phyloP scores from a whole-genome alignment of 108 stramenopile species.

The Schizochytrium sp. region DNA sequence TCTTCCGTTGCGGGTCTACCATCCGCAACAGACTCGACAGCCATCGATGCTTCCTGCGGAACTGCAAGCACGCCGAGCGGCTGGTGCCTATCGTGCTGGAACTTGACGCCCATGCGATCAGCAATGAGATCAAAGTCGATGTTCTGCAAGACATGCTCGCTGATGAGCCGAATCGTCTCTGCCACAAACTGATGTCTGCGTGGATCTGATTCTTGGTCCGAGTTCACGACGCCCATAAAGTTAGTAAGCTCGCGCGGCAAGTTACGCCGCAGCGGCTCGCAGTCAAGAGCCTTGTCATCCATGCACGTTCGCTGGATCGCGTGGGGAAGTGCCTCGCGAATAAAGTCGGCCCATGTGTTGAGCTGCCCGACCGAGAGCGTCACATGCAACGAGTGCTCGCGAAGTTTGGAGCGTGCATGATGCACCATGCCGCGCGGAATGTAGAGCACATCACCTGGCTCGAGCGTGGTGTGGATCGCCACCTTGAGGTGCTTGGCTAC shows the following conservation, averaged over 20 bases:
- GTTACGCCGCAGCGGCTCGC: constrained; percentile 59
- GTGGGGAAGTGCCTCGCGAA: constrained; percentile 74
- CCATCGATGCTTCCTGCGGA: constrained; percentile 33
- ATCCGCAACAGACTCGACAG: constrained; percentile 27
- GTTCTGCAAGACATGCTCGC: background rate
- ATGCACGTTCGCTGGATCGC: constrained; percentile 63
- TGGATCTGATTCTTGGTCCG: constrained; percentile 34
- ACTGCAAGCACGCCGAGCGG: constrained; percentile 59
- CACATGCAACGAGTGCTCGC: constrained; percentile 76
- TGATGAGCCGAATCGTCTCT: background rate
- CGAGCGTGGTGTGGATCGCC: background rate
- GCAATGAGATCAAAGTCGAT: constrained; percentile 64
- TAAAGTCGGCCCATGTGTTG: constrained; percentile 80
- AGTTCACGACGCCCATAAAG: constrained; percentile 83
- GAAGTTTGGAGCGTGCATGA: constrained; percentile 67
- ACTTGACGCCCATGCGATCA: constrained; percentile 82
- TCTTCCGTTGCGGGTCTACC: background rate
- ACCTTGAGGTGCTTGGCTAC: background rate
- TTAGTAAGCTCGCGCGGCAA: constrained; percentile 73
- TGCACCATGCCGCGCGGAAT: constrained; percentile 93
- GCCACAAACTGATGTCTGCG: constrained; percentile 26
- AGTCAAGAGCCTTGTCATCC: constrained; percentile 37
- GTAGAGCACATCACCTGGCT: constrained; percentile 83
- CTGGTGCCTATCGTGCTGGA: constrained; percentile 80
- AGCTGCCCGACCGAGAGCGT: constrained; percentile 85